phyloP scores from a whole-genome alignment of 1,284 basidiomycete species.

The Austropuccinia psidii region DNA sequence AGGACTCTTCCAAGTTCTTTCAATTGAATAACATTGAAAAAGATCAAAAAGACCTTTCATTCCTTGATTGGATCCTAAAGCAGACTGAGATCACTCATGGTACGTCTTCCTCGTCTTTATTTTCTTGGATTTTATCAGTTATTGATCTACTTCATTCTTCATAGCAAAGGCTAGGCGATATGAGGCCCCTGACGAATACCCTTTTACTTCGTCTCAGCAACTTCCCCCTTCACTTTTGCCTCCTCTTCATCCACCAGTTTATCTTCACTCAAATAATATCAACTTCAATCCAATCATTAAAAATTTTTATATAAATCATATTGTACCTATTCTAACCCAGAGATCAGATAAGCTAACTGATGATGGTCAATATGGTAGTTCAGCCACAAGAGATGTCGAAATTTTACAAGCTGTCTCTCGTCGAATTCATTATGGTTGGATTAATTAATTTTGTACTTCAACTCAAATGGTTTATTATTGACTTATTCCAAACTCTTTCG shows the following conservation, averaged over 20 bases:
- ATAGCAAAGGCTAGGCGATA: slow-evolving; percentile 85
- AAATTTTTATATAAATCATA: slow-evolving; percentile 72
- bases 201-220: slow-evolving; percentile 66
- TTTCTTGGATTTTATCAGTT: neutral
- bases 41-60: slow-evolving; percentile 74
- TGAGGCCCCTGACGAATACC: slow-evolving; percentile 82
- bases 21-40: slow-evolving; percentile 58
- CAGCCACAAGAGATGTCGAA: slow-evolving; percentile 88
- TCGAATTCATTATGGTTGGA: slow-evolving; percentile 89
- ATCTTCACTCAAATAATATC: slow-evolving; percentile 71
- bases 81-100: slow-evolving; percentile 93
- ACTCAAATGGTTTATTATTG: neutral
- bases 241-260: slow-evolving; percentile 64
- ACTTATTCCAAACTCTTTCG: neutral
- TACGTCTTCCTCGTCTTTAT: slow-evolving; percentile 50
- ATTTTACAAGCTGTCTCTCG: slow-evolving; percentile 87
- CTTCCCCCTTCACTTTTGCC: slow-evolving; percentile 78
- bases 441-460: neutral
- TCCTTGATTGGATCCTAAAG: slow-evolving; percentile 87
- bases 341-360: slow-evolving; percentile 65
- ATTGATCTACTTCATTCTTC: too few species aligned
- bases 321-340: slow-evolving; percentile 73
- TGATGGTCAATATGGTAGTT: slow-evolving; percentile 95
- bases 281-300: slow-evolving; percentile 83
- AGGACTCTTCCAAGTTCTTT: slow-evolving; percentile 55